phyloP scores from a whole-genome alignment of 257 asterid genomes.

The Fraxinus anomala region DNA sequence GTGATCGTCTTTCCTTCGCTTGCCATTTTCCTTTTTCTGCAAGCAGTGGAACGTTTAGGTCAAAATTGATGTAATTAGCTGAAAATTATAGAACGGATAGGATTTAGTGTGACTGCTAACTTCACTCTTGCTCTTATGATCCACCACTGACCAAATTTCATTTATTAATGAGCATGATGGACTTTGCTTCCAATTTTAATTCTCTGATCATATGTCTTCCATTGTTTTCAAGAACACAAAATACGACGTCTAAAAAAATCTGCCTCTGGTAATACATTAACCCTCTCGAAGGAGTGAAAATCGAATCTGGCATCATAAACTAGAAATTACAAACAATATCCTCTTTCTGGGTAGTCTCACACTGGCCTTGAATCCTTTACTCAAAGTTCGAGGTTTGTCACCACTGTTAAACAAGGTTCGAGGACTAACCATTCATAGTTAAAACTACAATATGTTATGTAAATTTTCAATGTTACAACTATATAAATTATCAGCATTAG shows the following conservation, averaged over 20 bases:
- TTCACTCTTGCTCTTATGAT: conserved; percentile 4
- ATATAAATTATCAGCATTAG: not conserved
- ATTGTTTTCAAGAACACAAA: conserved; percentile 9
- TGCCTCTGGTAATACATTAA: not conserved
- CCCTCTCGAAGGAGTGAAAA: not conserved
- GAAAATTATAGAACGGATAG: not conserved
- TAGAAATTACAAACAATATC: not conserved
- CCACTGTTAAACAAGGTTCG: not conserved
- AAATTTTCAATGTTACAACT: not conserved
- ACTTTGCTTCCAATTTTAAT: conserved; percentile 10
- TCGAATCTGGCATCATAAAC: not conserved
- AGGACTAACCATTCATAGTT: not conserved
- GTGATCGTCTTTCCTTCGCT: conserved; percentile 88
- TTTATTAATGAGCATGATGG: conserved; percentile 5
- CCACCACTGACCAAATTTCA: conserved; percentile 2
- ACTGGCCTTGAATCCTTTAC: conserved; percentile 5
- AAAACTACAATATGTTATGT: not conserved
- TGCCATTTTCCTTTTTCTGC: conserved; percentile 90
- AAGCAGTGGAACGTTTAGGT: conserved; percentile 25
- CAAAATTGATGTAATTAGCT: conserved; percentile 24
- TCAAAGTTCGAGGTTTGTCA: not conserved
- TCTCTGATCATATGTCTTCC: not conserved
- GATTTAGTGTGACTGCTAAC: conserved; percentile 9
- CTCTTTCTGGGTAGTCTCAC: not conserved
- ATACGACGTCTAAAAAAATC: not conserved